Evolutionary conservation across 805 yeast species (phyloP), one percentile per base, ranked within the genome.

Genomic region (Cyberlindnera lachancei): DNA sequence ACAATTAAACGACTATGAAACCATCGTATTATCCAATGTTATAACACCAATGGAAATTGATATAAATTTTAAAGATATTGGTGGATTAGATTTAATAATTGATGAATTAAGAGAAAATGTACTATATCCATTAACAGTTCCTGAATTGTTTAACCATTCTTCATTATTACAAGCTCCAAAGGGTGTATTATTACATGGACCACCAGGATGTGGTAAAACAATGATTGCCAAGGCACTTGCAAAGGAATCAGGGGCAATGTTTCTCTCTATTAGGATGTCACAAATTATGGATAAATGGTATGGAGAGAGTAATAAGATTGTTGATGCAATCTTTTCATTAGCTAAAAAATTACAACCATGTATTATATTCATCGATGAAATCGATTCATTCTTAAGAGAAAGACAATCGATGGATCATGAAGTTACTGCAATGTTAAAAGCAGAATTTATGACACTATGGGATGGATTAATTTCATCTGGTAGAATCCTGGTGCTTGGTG

Each of bases 161-260:
- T 75, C 85, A 33, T 64, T 90, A 33, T 63, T 90, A 17, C 85
- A 82, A 50, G 90, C 95, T 2, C 98, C 98, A 2, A 87, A 85
- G 50, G 98, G 98, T 25, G 96, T 90, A 3, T 61, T 90, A 22
- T 66, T 88, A 30, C 79, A 85, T 52, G 97, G 97, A 0, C 96
- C 97, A 4, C 97, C 97, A 0, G 97, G 97, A 0, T 90, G 96
- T 56, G 97, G 97, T 34, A 90, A 90, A 59, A 90, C 97, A 4
- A 85, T 90, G 96, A 64, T 90, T 46, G 97, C 96, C 8, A 90
- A 88, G 57, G 96, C 96, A 0, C 69, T 90, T 23, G 97, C 97
- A 1, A 71, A 75, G 35, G 96, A 88, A 55, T 79, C 94, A 44
- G 86, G 85, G 1, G 97, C 97, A 0, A 86, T 79, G 46, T 90